Evolutionary conservation across 179 eudicot genomes (phyloP), one percentile per base, ranked within the genome.

Genomic region (Sideroxylon spinosum): DNA sequence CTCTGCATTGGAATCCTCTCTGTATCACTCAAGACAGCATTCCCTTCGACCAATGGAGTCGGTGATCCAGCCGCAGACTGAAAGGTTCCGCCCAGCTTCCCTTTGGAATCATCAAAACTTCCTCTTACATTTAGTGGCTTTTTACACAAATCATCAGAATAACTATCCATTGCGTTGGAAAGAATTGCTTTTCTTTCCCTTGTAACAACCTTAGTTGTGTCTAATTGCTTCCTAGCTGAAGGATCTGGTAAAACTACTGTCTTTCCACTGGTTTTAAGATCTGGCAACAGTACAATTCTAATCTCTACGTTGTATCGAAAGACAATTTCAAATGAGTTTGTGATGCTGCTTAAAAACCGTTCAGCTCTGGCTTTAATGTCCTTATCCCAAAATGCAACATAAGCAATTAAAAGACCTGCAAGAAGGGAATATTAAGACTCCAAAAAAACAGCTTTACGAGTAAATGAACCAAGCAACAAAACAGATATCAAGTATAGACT

Each of bases 301-400:
- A 92, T 91, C 88, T 94, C 99, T 63, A 90, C 88, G 79, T 85
- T 90, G 82, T 84, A 86, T 79, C 83, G 90, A 49, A 96, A 77
- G 73, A 92, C 89, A 72, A 76, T 90, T 85, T 96, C 98, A 20
- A 96, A 87, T 37, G 98, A 90, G 85, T 91, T 90, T 6, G 98
- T 92, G 80, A 96, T 91, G 64, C 99, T 96, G 76, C 91, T 96
- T 53, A 94, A 81, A 81, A 92, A 96, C 71, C 96, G 90, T 82
- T 94, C 97, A 44, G 93, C 99, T 87, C 99, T 84, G 74, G 84
- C 81, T 85, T 92, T 96, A 49, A 94, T 89, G 52, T 89, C 90
- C 78, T 77, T 86, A 78, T 94, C 90, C 68, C 81, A 85, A 74
- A 96, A 96, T 65, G 96, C 93, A 77, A 96, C 84, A 75, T 91